These are phyloP conservation scores for Epichloe aotearoae DNA, from an alignment of 2,329 filamentous ascomycete genomes.

Conservation along the genomic window DNA sequence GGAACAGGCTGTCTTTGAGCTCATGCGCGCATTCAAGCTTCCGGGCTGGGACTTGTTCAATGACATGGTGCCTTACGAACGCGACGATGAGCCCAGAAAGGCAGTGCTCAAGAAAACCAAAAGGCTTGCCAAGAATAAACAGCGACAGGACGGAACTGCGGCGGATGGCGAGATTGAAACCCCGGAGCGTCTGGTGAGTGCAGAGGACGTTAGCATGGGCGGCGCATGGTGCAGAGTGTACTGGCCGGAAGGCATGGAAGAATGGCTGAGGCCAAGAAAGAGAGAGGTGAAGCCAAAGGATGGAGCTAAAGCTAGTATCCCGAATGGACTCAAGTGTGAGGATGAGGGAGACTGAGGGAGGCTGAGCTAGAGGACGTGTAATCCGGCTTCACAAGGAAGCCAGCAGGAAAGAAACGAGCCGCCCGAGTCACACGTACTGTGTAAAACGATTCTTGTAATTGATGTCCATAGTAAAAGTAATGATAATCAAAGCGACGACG, in stretches of 20 bases:
- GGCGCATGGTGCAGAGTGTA: conserved; percentile 72
- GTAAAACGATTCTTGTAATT: no score
- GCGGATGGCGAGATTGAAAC: conserved; percentile 24
- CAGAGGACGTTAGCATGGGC: conserved; percentile 73
- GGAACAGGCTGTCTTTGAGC: conserved; percentile 87
- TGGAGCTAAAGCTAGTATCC: conserved; percentile 17
- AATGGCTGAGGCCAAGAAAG: conserved; percentile 77
- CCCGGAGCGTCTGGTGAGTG: conserved; percentile 35
- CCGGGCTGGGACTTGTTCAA: conserved; percentile 66
- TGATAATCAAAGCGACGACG: no score
- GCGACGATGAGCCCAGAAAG: conserved; percentile 57
- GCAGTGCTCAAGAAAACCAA: conserved; percentile 25
- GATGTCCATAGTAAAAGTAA: neutral
- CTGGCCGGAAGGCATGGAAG: conserved; percentile 82
- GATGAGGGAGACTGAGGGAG: neutral
- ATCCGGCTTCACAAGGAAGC: no score
- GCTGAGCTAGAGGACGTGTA: neutral
- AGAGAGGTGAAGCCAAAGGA: conserved; percentile 42
- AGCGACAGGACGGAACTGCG: conserved; percentile 21
- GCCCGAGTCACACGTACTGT: neutral
- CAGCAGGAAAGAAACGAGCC: neutral
- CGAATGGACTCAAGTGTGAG: neutral
- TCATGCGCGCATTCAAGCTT: conserved; percentile 79
- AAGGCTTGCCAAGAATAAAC: conserved; percentile 24
- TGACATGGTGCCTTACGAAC: conserved; percentile 63